A percentile compares a stretch with the other conserved stretches of the same genome.
These are phyloP conservation scores for Rhodosporidiobolus odoratus DNA, from an alignment of 768 basidiomycete genomes.

Conservation along the genomic window DNA sequence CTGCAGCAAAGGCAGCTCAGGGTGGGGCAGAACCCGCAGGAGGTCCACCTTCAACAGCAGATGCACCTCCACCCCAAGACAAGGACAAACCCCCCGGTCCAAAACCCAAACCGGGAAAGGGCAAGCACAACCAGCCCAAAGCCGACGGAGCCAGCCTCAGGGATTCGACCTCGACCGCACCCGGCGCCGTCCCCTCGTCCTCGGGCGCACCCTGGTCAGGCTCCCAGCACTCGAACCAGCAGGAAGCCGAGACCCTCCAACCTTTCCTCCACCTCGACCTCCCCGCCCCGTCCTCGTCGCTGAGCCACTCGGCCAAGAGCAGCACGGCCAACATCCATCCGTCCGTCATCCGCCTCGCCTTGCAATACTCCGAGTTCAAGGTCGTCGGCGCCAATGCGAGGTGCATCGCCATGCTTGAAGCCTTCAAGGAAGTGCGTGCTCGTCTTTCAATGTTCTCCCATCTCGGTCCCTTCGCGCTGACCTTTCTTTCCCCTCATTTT, in stretches of 20 bases:
- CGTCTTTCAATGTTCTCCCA: slow-evolving; percentile 14
- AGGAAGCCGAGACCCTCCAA: slow-evolving; percentile 30
- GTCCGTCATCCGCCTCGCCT: slow-evolving; percentile 72
- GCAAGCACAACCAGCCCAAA: background rate
- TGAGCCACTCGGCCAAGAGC: slow-evolving; percentile 73
- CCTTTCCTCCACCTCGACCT: slow-evolving; percentile 42
- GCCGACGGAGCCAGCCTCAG: background rate
- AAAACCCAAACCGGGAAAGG: slow-evolving; percentile 1
- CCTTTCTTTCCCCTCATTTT: slow-evolving; percentile 32
- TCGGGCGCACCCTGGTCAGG: background rate
- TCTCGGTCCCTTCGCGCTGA: background rate
- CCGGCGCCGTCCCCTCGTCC: background rate
- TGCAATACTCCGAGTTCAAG: slow-evolving; percentile 86
- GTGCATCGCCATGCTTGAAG: slow-evolving; percentile 82
- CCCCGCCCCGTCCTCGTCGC: slow-evolving; percentile 49
- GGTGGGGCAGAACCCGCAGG: background rate
- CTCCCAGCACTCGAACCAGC: background rate
- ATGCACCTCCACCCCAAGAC: background rate
- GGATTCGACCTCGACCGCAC: background rate
- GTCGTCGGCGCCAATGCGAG: slow-evolving; percentile 92
- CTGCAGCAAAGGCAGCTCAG: slow-evolving; percentile 2
- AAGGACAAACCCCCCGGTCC: background rate
- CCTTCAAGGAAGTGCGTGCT: slow-evolving; percentile 75
- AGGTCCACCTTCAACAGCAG: background rate
- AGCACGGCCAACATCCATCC: slow-evolving; percentile 89